A percentile compares a stretch with the other conserved stretches of the same genome.
These are phyloP conservation scores for Phlebiopsis gigantea DNA, from an alignment of 768 basidiomycete genomes.

Conservation along the genomic window DNA sequence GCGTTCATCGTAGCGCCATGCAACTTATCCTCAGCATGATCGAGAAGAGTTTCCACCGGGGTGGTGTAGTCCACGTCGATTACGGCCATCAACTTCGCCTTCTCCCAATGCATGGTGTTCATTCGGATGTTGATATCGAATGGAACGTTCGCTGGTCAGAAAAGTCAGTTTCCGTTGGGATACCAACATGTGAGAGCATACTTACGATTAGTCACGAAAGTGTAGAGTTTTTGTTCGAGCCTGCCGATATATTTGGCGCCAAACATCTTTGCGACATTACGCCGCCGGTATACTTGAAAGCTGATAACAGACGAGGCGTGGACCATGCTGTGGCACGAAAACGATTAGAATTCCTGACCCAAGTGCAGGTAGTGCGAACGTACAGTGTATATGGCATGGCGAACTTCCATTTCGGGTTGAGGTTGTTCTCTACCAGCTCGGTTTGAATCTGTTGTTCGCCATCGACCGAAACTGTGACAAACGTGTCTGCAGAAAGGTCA, in stretches of 20 bases:
- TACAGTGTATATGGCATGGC: constrained; percentile 1
- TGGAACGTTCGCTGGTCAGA: neutral
- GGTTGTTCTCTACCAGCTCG: neutral
- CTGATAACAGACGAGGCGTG: constrained; percentile 7
- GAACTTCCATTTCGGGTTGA: constrained; percentile 8
- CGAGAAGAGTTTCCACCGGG: neutral
- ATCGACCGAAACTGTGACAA: constrained; percentile 11
- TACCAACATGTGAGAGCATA: neutral
- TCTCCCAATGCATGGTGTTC: neutral
- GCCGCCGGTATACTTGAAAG: constrained; percentile 4
- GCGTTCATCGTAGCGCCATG: neutral
- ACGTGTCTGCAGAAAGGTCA: neutral
- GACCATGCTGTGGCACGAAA: neutral
- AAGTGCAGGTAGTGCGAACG: neutral
- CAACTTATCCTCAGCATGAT: constrained; percentile 5
- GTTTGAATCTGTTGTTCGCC: constrained; percentile 11
- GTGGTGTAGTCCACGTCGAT: neutral
- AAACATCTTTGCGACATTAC: neutral
- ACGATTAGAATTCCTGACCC: neutral
- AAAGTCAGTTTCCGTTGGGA: neutral
- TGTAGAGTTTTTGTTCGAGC: constrained; percentile 2
- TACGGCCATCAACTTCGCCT: neutral
- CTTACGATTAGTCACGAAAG: constrained; percentile 3
- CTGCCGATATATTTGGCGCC: constrained; percentile 7
- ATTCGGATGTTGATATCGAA: neutral